Conservation (phyloP, 139 green algal genomes). For the Micractinium sp. region DNA sequence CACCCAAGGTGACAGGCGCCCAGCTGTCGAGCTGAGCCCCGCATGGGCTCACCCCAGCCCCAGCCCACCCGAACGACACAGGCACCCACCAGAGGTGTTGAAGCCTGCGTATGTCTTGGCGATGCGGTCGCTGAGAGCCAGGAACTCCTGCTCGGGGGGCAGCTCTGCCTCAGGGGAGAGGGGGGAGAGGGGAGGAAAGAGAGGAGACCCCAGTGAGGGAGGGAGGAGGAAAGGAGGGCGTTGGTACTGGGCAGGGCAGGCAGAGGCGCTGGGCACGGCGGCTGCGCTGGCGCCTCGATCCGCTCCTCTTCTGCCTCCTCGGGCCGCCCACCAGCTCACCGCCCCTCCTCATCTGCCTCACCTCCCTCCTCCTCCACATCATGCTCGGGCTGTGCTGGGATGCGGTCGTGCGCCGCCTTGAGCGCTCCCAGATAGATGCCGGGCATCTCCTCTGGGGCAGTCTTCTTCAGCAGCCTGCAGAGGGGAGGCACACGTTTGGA, state of each 20-base stretch:
- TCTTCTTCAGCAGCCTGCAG: slow-evolving; percentile 43
- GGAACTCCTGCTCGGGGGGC: slow-evolving; percentile 23
- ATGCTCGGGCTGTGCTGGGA: not conserved
- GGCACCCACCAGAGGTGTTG: slow-evolving; percentile 24
- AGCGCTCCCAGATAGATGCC: slow-evolving; percentile 48
- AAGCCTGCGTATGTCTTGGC: slow-evolving; percentile 33
- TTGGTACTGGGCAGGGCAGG: no score
- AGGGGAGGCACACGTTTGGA: not conserved
- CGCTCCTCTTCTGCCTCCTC: no score
- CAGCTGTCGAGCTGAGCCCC: not conserved
- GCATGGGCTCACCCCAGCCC: not conserved
- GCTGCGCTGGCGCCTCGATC: not conserved
- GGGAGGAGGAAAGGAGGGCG: not conserved
- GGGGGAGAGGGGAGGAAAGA: not conserved
- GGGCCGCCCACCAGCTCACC: no score
- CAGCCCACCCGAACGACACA: not conserved
- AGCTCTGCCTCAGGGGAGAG: not conserved
- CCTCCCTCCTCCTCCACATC: not conserved
- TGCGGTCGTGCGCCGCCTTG: slow-evolving; percentile 27
- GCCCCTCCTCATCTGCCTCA: not conserved
- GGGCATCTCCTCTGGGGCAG: slow-evolving; percentile 34
- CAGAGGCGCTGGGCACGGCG: not conserved
- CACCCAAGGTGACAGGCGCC: no score
- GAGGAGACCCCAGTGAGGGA: not conserved
- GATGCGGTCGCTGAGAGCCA: slow-evolving; percentile 34